These are phyloP conservation scores for Pseudogymnoascus sp. DNA, from an alignment of 2,329 filamentous ascomycete genomes.

Conservation along the genomic window DNA sequence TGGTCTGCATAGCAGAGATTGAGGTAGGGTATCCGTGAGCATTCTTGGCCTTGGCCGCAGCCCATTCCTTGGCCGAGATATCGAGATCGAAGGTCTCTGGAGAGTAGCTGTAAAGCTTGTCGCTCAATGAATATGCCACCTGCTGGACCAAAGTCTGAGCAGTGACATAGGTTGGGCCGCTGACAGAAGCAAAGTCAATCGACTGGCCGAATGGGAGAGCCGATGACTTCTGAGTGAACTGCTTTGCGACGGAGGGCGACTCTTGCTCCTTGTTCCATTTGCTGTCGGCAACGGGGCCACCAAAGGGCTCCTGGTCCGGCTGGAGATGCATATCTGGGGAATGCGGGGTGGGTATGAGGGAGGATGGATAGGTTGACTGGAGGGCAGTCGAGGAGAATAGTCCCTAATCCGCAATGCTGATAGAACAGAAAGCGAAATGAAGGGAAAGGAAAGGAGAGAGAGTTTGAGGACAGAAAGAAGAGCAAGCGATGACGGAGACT, in stretches of 20 bases:
- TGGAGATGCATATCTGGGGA: slow-evolving; percentile 4
- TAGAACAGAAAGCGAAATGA: background rate
- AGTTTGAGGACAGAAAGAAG: slow-evolving; percentile 8
- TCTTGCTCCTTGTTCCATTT: slow-evolving; percentile 24
- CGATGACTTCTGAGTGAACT: slow-evolving; percentile 34
- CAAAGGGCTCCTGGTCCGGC: slow-evolving; percentile 20
- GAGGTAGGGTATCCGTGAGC: slow-evolving; percentile 71
- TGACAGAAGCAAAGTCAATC: slow-evolving; percentile 53
- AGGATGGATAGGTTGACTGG: background rate
- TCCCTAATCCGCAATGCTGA: background rate
- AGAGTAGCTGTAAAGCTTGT: slow-evolving; percentile 96
- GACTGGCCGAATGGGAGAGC: slow-evolving; percentile 49
- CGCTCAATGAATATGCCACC: slow-evolving; percentile 86
- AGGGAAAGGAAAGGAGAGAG: slow-evolving; percentile 5
- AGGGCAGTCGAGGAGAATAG: background rate
- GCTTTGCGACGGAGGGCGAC: slow-evolving; percentile 19
- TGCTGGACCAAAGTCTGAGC: slow-evolving; percentile 92
- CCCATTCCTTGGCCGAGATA: slow-evolving; percentile 72
- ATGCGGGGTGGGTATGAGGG: background rate
- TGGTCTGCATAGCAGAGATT: slow-evolving; percentile 74
- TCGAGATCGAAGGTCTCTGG: slow-evolving; percentile 90
- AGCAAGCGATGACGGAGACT: slow-evolving; percentile 11
- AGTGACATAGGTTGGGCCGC: slow-evolving; percentile 84
- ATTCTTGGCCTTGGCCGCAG: slow-evolving; percentile 61
- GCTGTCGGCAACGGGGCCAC: slow-evolving; percentile 21